Evolutionary conservation across 176 grass and related monocot genomes (phyloP).

Genomic region (Oryza meridionalis): DNA sequence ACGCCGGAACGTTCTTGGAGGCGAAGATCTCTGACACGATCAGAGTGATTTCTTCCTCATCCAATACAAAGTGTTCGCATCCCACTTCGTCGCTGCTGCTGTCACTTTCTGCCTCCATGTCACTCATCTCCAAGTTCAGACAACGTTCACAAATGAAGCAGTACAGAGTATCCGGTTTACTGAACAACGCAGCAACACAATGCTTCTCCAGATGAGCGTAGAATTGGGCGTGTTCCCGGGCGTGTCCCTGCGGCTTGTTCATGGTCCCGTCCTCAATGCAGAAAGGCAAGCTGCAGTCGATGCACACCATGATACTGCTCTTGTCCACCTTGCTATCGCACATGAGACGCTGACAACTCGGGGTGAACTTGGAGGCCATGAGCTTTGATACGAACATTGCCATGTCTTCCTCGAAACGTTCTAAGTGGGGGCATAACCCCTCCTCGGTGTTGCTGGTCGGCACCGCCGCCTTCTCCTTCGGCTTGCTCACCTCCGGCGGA

Average conservation of each 20-base stretch:
- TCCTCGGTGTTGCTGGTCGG: background rate
- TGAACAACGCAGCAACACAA: background rate
- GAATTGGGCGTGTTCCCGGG: constrained; percentile 39
- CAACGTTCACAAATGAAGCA: background rate
- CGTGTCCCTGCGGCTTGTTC: constrained; percentile 47
- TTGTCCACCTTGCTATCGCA: background rate
- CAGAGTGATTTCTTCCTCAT: constrained; percentile 25
- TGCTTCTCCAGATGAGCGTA: constrained; percentile 44
- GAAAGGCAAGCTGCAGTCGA: constrained; percentile 52
- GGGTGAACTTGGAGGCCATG: constrained; percentile 10
- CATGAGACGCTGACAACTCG: constrained; percentile 41
- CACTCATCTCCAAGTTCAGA: background rate
- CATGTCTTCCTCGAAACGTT: constrained; percentile 4
- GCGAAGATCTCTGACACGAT: constrained; percentile 34
- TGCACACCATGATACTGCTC: constrained; percentile 61
- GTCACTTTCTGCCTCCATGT: background rate
- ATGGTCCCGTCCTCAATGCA: constrained; percentile 36
- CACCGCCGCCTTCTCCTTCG: background rate
- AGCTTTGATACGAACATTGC: constrained; percentile 41
- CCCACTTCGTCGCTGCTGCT: background rate
- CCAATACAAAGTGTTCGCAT: constrained; percentile 46
- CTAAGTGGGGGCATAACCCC: constrained; percentile 52
- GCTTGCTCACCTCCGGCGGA: background rate
- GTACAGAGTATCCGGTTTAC: background rate
- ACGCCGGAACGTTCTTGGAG: constrained; percentile 23